phyloP scores from a whole-genome alignment of 306 rosid species.

The Fagus crenata region DNA sequence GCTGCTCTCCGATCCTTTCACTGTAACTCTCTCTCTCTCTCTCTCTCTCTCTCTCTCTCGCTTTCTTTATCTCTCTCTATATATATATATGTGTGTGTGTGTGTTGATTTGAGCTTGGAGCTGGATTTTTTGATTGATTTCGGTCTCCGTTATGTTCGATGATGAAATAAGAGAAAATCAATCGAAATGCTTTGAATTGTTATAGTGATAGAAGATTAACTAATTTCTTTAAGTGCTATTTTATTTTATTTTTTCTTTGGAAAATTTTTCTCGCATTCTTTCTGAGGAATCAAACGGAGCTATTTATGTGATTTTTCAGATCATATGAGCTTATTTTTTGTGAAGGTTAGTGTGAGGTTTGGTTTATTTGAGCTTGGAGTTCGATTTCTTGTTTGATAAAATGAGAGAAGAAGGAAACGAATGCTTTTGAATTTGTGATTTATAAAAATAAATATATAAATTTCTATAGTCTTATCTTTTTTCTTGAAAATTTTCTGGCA shows the following conservation, averaged over 20 bases:
- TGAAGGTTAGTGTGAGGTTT: background rate
- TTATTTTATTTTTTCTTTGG: too few relatives aligned
- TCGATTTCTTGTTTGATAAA: conserved; percentile 1
- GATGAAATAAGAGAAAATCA: too few relatives aligned
- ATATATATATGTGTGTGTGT: background rate
- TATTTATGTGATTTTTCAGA: too few relatives aligned
- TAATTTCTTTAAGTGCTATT: too few relatives aligned
- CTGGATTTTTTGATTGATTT: conserved; percentile 9
- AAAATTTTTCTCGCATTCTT: too few relatives aligned
- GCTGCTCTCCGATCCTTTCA: conserved; percentile 65
- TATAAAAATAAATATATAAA: too few relatives aligned
- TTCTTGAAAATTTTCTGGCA: background rate
- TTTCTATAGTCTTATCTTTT: background rate
- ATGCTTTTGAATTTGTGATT: background rate
- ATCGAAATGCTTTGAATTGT: too few relatives aligned
- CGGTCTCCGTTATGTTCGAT: background rate
- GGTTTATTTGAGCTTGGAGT: conserved; percentile 1
- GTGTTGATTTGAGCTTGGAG: conserved; percentile 7
- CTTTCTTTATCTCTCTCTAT: conserved; percentile 13
- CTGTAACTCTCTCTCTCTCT: conserved; percentile 61
- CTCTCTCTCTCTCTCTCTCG: background rate
- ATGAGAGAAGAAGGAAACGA: background rate
- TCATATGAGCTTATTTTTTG: too few relatives aligned
- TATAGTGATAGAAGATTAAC: too few relatives aligned
- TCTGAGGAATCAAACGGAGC: too few relatives aligned